phyloP scores from a whole-genome alignment of 2,329 filamentous ascomycete genomes.

The Aspergillus oerlinghausenensis region DNA sequence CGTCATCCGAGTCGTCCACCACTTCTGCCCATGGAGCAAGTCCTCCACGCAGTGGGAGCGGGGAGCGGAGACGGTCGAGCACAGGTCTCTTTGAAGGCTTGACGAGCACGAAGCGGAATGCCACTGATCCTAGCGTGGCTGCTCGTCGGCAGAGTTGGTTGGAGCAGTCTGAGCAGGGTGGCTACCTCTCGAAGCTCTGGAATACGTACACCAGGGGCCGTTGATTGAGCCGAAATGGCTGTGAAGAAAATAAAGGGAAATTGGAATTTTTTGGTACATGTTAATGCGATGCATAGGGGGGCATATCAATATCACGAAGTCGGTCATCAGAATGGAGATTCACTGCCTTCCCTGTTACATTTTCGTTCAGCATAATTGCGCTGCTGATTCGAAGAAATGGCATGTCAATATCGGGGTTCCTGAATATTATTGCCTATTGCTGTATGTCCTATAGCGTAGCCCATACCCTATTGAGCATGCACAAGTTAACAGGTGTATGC shows the following conservation, averaged over 20 bases:
- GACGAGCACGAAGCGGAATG: slow-evolving; percentile 43
- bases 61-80: slow-evolving; percentile 27
- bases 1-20: slow-evolving; percentile 25
- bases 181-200: slow-evolving; percentile 40
- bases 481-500: no score
- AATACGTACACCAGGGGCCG: slow-evolving; percentile 34
- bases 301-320: neutral
- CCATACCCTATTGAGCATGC: no score
- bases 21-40: slow-evolving; percentile 11
- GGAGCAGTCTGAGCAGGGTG: slow-evolving; percentile 39
- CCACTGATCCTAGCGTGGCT: slow-evolving; percentile 29
- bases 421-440: neutral
- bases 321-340: neutral
- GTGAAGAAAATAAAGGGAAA: neutral
- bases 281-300: neutral
- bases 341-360: no score
- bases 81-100: slow-evolving; percentile 29
- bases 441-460: no score
- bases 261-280: neutral
- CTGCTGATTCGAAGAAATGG: neutral
- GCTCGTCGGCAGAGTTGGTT: slow-evolving; percentile 41
- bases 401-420: neutral
- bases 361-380: neutral
- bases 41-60: slow-evolving; percentile 11
- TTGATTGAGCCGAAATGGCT: slow-evolving; percentile 4